Evolutionary conservation across 78 protist species (phyloP).

Genomic region (slime mould (Dictyostelium discoideum)): dicty_2.7 NC_007090.3:5140501-5141000

Average conservation of each 20-base stretch:
- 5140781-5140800: slow-evolving; percentile 8
- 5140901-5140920: slow-evolving; percentile 16
- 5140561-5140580: neutral
- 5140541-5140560: neutral
- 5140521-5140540: neutral
- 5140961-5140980: neutral
- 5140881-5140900: neutral
- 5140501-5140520: neutral
- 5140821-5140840: slow-evolving; percentile 4
- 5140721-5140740: slow-evolving; percentile 9
- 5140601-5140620: slow-evolving; percentile 42
- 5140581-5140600: neutral
- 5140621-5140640: slow-evolving; percentile 1
- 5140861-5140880: slow-evolving; percentile 33
- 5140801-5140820: neutral
- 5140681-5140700: neutral
- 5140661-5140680: neutral
- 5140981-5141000: neutral
- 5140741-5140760: slow-evolving; percentile 8
- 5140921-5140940: neutral
- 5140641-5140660: neutral
- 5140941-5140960: neutral
- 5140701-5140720: neutral
- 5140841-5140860: neutral
- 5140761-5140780: slow-evolving; percentile 4